A percentile compares a stretch with the other conserved stretches of the same genome.
Conservation (phyloP, 2,329 filamentous ascomycete genomes). For the Colletotrichum theobromicola region DNA sequence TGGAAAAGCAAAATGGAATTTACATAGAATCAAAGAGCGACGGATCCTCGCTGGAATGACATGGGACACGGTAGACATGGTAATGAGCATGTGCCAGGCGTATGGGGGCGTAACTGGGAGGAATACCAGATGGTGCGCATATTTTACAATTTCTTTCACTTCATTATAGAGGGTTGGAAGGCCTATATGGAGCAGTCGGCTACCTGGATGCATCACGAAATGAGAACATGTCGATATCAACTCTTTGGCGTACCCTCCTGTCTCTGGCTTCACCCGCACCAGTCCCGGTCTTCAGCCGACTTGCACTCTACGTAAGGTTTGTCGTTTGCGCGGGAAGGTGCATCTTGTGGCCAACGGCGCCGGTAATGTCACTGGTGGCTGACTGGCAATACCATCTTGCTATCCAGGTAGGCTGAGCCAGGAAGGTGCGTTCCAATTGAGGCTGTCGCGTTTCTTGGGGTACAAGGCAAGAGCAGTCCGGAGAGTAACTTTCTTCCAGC, state of each 20-base stretch:
- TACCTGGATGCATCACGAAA: slow-evolving; percentile 19
- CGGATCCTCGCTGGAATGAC: slow-evolving; percentile 22
- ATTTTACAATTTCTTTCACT: slow-evolving; percentile 14
- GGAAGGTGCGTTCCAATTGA: background rate
- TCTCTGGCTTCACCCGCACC: background rate
- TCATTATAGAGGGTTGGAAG: slow-evolving; percentile 17
- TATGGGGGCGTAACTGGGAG: slow-evolving; percentile 29
- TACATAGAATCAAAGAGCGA: slow-evolving; percentile 21
- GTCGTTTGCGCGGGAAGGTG: background rate
- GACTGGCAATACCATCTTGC: background rate
- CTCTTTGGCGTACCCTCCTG: background rate
- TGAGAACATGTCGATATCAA: slow-evolving; percentile 14
- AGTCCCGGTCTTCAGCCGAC: background rate
- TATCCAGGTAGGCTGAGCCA: background rate
- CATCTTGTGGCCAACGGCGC: background rate
- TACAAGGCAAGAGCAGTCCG: background rate
- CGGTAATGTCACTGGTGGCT: background rate
- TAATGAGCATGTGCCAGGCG: slow-evolving; percentile 36
- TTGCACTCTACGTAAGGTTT: background rate
- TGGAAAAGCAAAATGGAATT: slow-evolving; percentile 11
- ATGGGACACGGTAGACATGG: slow-evolving; percentile 19
- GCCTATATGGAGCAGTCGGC: background rate
- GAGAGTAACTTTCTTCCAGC: background rate
- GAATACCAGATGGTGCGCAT: slow-evolving; percentile 21
- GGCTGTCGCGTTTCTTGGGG: background rate